Evolutionary conservation across 495 filamentous ascomycete species (phyloP), one percentile per base, ranked within the genome.

Genomic region (Rostrohypoxylon terebratum): DNA sequence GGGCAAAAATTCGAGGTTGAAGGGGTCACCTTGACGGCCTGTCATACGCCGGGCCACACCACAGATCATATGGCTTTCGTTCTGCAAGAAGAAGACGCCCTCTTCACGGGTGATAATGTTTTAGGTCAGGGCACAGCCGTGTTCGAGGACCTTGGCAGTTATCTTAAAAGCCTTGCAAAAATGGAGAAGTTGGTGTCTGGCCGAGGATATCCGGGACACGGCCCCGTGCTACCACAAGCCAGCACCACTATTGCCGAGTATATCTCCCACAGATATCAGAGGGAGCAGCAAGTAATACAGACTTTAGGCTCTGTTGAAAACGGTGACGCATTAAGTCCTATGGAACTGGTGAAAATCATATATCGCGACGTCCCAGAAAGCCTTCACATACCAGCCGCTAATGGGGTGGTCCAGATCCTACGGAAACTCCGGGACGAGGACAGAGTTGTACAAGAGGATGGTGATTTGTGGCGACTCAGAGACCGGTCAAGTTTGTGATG

Each of bases 51-150:
- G 0, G 96, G 96, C 1, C 96, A 99, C 77, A 91, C 96, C 0
- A 80, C 78, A 1, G 96, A 99, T 74, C 96, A 98, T 78, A 91
- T 96, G 87, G 87, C 84, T 25, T 87, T 96, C 63, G 65, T 90
- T 20, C 74, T 93, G 10, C 85, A 90, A 67, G 91, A 97, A 73
- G 92, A 96, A 75, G 86, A 92, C 76, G 93, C 93, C 8, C 86
- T 98, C 77, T 97, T 99, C 80, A 97, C 94, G 0, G 96, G 93
- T 42, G 96, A 99, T 75, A 98, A 96, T 73, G 93, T 99, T 33
- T 86, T 99, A 3, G 96, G 96, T 0, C 94, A 98, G 64, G 96
- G 96, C 1, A 98, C 96, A 3, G 89, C 92, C 31, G 94, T 97
- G 11, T 98, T 97, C 76, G 94, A 97, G 80, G 90, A 97, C 64